Evolutionary conservation across 2,329 filamentous ascomycete genomes (phyloP), one percentile per base, ranked within the genome.

Genomic region (Drechmeria coniospora): DNA sequence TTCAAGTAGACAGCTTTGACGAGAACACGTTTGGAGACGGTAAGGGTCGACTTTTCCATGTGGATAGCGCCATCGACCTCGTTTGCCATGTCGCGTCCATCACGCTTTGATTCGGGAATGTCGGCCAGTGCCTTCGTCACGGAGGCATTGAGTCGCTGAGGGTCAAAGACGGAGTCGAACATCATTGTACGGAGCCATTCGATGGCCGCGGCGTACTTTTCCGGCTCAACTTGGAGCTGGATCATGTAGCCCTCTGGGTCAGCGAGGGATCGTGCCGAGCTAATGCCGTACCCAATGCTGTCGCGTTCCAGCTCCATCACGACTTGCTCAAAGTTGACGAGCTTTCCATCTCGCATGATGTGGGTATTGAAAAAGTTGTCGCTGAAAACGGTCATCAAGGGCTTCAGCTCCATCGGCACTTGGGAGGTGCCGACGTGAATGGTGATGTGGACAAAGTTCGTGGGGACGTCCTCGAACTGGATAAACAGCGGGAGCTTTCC

Each of bases 281-380:
- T 72, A 37, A 94, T 72, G 2, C 59, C 62, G 50, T 93, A 95
- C 38, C 74, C 76, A 32, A 95, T 75, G 0, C 90, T 95, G 41
- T 95, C 86, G 44, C 78, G 73, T 52, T 98, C 90, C 4, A 98
- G 65, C 46, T 86, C 75, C 46, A 83, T 81, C 24, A 95, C 84
- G 3, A 95, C 81, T 36, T 93, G 72, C 49, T 95, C 90, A 42
- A 95, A 98, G 26, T 79, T 74, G 17, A 98, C 59, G 15, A 68
- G 69, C 46, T 82, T 65, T 23, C 81, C 84, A 41, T 84, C 66
- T 17, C 76, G 74, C 42, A 67, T 64, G 33, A 98, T 76, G 3
- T 87, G 90, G 0, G 84, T 83, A 46, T 83, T 87, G 63, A 95
- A 98, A 59, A 95, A 93, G 45, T 87, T 90, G 46, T 86, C 81